Evolutionary conservation across 305 asterid species (phyloP).

Genomic region (Fraxinus dipetala): DNA sequence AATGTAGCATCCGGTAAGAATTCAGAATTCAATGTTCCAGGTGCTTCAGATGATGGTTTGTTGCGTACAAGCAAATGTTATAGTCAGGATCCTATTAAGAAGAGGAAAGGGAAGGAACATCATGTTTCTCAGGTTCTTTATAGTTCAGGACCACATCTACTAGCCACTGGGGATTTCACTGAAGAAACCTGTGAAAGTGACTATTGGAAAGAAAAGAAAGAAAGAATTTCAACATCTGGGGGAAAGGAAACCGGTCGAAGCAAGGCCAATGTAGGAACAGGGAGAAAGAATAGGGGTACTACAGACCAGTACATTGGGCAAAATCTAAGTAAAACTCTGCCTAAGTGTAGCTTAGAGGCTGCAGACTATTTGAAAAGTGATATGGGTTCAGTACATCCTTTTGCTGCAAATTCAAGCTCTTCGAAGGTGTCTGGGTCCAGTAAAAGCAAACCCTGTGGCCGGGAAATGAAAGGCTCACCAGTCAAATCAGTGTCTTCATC

Average conservation of each 20-base stretch:
- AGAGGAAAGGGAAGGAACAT: slow-evolving; percentile 57
- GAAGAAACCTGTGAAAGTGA: slow-evolving; percentile 50
- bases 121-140: slow-evolving; percentile 23
- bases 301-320: slow-evolving; percentile 40
- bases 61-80: slow-evolving; percentile 40
- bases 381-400: slow-evolving; percentile 52
- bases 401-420: slow-evolving; percentile 90
- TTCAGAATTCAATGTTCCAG: slow-evolving; percentile 37
- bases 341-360: slow-evolving; percentile 32
- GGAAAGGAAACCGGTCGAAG: slow-evolving; percentile 44
- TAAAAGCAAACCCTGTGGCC: slow-evolving; percentile 52
- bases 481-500: slow-evolving; percentile 97
- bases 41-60: slow-evolving; percentile 43
- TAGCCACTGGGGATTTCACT: slow-evolving; percentile 36
- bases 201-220: slow-evolving; percentile 65
- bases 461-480: slow-evolving; percentile 77
- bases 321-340: slow-evolving; percentile 36
- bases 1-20: slow-evolving; percentile 25
- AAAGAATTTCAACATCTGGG: slow-evolving; percentile 60
- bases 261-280: slow-evolving; percentile 36
- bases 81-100: slow-evolving; percentile 42
- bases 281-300: slow-evolving; percentile 36
- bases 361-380: slow-evolving; percentile 55
- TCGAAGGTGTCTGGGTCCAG: slow-evolving; percentile 86
- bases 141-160: slow-evolving; percentile 33